These are phyloP conservation scores for Pleurotus platypus DNA, from an alignment of 768 basidiomycete species.

Conservation along the genomic window DNA sequence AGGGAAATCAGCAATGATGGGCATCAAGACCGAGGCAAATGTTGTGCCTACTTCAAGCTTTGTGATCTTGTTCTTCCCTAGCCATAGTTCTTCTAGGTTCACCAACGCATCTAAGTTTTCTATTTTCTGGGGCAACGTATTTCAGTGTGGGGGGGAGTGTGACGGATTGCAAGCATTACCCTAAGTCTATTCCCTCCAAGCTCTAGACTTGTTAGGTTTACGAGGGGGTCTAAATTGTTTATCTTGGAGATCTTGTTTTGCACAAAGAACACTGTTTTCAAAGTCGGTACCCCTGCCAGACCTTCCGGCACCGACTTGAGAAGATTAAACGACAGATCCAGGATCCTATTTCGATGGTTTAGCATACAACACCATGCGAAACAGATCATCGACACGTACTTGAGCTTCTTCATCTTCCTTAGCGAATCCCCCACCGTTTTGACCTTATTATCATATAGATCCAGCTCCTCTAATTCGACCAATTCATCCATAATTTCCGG, in stretches of 20 bases:
- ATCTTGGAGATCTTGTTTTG: conserved; percentile 93
- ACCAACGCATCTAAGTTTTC: conserved; percentile 79
- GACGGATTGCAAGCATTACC: conserved; percentile 38
- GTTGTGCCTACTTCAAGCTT: conserved; percentile 66
- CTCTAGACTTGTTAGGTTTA: conserved; percentile 76
- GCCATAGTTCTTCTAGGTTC: conserved; percentile 89
- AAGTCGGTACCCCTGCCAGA: conserved; percentile 50
- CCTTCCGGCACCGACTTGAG: conserved; percentile 67
- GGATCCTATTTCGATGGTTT: conserved; percentile 40
- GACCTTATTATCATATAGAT: conserved; percentile 94
- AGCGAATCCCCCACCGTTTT: conserved; percentile 70
- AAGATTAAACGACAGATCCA: conserved; percentile 96
- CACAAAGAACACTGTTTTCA: conserved; percentile 87
- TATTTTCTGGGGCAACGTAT: conserved; percentile 56
- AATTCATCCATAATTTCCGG: conserved; percentile 67
- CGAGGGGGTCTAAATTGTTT: conserved; percentile 51
- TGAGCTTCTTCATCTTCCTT: conserved; percentile 48
- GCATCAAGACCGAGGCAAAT: neutral
- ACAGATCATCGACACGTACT: conserved; percentile 35
- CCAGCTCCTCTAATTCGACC: conserved; percentile 78
- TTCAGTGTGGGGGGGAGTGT: neutral
- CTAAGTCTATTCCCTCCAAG: conserved; percentile 91
- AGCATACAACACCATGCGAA: neutral
- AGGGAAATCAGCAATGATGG: neutral
- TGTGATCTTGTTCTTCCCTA: conserved; percentile 96